phyloP scores from a whole-genome alignment of 2,329 filamentous ascomycete species.

The Gnomoniopsis smithogilvyi region DNA sequence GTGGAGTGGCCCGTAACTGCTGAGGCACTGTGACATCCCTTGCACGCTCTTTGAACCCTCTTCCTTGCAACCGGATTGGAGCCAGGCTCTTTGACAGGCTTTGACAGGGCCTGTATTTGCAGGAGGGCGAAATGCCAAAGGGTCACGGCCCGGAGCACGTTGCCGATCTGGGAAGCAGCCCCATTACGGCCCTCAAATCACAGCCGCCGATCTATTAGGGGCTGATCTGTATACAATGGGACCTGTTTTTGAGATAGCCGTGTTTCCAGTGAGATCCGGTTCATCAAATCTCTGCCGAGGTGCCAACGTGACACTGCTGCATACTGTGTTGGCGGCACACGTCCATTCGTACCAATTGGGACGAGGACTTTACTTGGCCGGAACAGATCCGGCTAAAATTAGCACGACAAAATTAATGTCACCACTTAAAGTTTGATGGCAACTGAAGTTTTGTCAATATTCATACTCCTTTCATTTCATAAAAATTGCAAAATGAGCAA shows the following conservation, averaged over 20 bases:
- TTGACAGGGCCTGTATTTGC: constrained; percentile 1
- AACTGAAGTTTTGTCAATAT: no score
- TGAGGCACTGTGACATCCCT: background rate
- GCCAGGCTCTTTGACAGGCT: background rate
- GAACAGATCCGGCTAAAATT: no score
- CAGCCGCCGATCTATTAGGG: constrained; percentile 14
- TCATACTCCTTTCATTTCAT: no score
- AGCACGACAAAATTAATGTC: no score
- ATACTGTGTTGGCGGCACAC: background rate
- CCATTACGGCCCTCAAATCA: constrained; percentile 19
- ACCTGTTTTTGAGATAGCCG: constrained; percentile 15
- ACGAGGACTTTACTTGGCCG: no score
- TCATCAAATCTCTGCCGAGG: constrained; percentile 6
- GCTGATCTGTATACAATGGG: constrained; percentile 14
- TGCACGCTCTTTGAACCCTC: background rate
- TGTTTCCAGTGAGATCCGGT: constrained; percentile 16
- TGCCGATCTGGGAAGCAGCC: constrained; percentile 16
- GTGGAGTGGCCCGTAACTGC: constrained; percentile 6
- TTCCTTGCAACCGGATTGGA: background rate
- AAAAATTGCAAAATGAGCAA: no score
- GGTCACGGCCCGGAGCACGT: constrained; percentile 5
- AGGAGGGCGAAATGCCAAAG: constrained; percentile 6
- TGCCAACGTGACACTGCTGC: background rate
- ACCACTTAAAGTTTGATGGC: no score
- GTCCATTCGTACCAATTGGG: background rate